Evolutionary conservation across 352 stramenopile genomes (phyloP).

Genomic region (Pythium guiyangense): DNA sequence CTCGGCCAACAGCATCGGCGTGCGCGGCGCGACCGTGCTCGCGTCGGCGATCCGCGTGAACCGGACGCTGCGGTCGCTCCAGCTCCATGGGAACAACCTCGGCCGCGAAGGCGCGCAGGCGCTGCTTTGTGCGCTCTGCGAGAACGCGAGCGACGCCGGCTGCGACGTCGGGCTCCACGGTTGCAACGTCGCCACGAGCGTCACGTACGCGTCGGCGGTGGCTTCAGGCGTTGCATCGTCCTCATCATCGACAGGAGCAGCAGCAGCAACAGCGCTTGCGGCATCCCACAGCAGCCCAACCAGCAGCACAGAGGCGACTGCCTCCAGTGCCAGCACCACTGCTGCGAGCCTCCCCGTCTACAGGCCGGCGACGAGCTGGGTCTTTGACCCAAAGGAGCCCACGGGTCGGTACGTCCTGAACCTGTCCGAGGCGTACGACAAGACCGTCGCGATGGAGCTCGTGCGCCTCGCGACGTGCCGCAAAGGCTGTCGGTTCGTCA

Average conservation of each 20-base stretch:
- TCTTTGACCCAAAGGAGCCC: constrained; percentile 74
- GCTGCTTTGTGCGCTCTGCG: constrained; percentile 60
- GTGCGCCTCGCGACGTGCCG: constrained; percentile 62
- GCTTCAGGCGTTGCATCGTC: background rate
- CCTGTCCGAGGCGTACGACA: constrained; percentile 64
- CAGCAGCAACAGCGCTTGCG: too few relatives aligned
- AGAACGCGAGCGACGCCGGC: constrained; percentile 43
- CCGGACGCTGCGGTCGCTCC: constrained; percentile 47
- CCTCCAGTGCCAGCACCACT: background rate
- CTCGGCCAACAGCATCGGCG: constrained; percentile 76
- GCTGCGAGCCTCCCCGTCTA: constrained; percentile 34
- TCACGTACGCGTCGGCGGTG: constrained; percentile 6
- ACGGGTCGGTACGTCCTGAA: constrained; percentile 67
- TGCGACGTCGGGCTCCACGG: constrained; percentile 56
- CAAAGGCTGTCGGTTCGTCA: constrained; percentile 70
- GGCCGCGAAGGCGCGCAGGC: constrained; percentile 62
- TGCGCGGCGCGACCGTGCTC: constrained; percentile 65
- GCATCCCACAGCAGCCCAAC: too few relatives aligned
- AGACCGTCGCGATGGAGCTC: constrained; percentile 74
- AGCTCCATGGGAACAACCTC: constrained; percentile 78
- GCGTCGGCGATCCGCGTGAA: constrained; percentile 61
- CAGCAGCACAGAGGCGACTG: background rate
- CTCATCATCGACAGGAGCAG: background rate
- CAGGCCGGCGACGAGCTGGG: constrained; percentile 20
- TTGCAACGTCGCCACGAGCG: constrained; percentile 48